Conservation (phyloP, 1,139 yeast species). For the Taphrina confusa region DNA sequence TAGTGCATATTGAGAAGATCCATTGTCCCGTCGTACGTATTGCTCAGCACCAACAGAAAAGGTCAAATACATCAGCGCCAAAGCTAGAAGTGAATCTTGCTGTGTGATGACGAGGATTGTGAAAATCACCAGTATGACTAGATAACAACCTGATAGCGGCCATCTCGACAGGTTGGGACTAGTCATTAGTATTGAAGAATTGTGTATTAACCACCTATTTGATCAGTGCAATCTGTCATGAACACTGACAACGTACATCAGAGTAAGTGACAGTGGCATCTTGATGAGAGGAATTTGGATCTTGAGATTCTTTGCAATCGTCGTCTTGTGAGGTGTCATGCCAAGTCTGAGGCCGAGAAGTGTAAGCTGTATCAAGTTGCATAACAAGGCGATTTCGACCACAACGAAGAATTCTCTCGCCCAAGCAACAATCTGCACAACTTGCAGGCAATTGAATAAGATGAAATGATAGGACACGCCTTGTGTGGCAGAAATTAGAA, state of each 20-base stretch:
- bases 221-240: neutral
- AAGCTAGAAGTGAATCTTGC: constrained; percentile 19
- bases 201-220: constrained; percentile 14
- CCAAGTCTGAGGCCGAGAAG: constrained; percentile 12
- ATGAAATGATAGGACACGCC: constrained; percentile 30
- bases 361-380: constrained; percentile 4
- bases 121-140: neutral
- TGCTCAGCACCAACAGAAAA: constrained; percentile 27
- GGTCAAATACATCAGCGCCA: constrained; percentile 11
- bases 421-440: constrained; percentile 20
- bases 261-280: constrained; percentile 22
- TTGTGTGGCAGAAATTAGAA: constrained; percentile 19
- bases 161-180: neutral
- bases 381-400: neutral
- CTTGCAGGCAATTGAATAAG: constrained; percentile 11
- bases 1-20: neutral
- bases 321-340: constrained; percentile 15
- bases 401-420: neutral
- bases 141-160: neutral
- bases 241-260: constrained; percentile 1
- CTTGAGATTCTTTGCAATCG: constrained; percentile 11
- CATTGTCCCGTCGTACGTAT: neutral
- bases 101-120: neutral
- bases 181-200: neutral
- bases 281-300: constrained; percentile 21